These are phyloP conservation scores for Ammopiptanthus mongolicus DNA, from an alignment of 306 rosid species.

Conservation along the genomic window DNA sequence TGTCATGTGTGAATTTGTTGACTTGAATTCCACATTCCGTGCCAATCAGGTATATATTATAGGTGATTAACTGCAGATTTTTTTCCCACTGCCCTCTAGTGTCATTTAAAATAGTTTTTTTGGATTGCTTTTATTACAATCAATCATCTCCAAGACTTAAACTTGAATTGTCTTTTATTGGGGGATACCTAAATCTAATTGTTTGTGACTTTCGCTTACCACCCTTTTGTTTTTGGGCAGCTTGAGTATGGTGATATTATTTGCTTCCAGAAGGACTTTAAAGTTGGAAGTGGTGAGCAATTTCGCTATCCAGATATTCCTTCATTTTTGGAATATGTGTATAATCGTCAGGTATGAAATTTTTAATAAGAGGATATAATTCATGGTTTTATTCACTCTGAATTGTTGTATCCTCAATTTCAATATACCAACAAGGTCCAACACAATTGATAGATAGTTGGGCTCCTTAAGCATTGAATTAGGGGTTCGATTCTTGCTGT, in stretches of 20 bases:
- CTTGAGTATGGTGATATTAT: conserved; percentile 94
- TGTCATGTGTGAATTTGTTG: conserved; percentile 80
- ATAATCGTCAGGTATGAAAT: conserved; percentile 74
- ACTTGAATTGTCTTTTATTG: background rate
- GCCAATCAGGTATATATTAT: conserved; percentile 57
- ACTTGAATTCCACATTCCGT: conserved; percentile 57
- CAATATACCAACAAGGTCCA: no score
- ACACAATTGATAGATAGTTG: no score
- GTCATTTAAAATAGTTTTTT: background rate
- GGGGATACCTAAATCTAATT: background rate
- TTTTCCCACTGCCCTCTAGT: background rate
- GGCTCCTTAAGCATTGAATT: no score
- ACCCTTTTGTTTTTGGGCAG: conserved; percentile 38
- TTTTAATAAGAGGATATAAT: background rate
- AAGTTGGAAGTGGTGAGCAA: conserved; percentile 39
- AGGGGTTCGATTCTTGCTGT: no score
- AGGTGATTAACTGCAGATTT: background rate
- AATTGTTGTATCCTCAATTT: background rate
- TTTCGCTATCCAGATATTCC: conserved; percentile 73
- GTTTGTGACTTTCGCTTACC: background rate
- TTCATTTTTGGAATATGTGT: conserved; percentile 82
- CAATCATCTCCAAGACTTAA: background rate
- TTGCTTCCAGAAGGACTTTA: conserved; percentile 71
- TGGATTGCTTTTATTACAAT: background rate
- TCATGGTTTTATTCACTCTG: background rate